A percentile compares a stretch with the other conserved stretches of the same genome.
Conservation (phyloP, 2,329 filamentous ascomycete genomes). For the Ophiostoma angusticollis region DNA sequence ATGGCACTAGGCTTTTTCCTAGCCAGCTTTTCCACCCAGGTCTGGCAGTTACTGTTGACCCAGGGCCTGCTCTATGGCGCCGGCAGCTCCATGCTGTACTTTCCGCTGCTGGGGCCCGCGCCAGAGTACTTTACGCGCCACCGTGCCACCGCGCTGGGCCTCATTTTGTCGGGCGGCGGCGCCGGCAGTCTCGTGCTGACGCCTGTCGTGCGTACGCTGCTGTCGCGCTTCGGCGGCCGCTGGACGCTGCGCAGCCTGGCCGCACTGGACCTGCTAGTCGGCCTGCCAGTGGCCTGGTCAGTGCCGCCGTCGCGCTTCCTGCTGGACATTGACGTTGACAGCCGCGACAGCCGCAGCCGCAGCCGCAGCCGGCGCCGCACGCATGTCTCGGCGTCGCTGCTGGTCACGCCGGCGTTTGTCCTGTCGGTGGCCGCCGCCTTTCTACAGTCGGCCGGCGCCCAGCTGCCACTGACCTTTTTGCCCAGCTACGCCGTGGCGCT, state of each 20-base stretch:
- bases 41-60: slow-evolving; percentile 30
- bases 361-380: slow-evolving; percentile 19
- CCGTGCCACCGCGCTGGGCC: slow-evolving; percentile 32
- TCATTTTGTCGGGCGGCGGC: slow-evolving; percentile 30
- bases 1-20: slow-evolving; percentile 31
- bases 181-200: slow-evolving; percentile 30
- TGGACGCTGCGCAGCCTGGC: slow-evolving; percentile 31
- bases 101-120: slow-evolving; percentile 30
- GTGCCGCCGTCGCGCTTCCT: slow-evolving; percentile 26
- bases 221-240: slow-evolving; percentile 28
- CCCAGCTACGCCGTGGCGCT: slow-evolving; percentile 32
- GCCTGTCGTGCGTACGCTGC: slow-evolving; percentile 26
- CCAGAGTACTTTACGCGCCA: slow-evolving; percentile 37
- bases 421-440: slow-evolving; percentile 82
- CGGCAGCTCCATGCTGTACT: slow-evolving; percentile 31
- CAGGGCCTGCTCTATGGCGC: slow-evolving; percentile 31
- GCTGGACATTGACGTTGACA: background rate
- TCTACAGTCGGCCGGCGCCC: slow-evolving; percentile 31
- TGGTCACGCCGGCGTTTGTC: slow-evolving; percentile 82
- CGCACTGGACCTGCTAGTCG: slow-evolving; percentile 24
- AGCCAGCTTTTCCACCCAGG: slow-evolving; percentile 23
- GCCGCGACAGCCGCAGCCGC: slow-evolving; percentile 11
- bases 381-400: slow-evolving; percentile 43
- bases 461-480: slow-evolving; percentile 34
- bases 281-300: slow-evolving; percentile 27